phyloP scores from a whole-genome alignment of 164 flowering plant species.

The Akebia trifoliata region DNA sequence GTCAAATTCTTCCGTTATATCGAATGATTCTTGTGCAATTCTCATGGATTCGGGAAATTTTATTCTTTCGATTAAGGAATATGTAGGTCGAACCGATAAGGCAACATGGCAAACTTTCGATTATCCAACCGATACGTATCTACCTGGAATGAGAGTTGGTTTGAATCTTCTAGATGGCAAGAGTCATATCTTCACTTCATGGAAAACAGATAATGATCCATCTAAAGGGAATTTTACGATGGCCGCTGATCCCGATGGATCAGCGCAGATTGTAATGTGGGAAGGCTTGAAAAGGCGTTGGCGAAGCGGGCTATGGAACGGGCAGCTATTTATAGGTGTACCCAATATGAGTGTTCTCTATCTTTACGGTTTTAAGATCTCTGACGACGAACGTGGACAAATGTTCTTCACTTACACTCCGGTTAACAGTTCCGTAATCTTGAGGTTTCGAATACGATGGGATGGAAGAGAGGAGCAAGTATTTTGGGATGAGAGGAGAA shows the following conservation, averaged over 20 bases:
- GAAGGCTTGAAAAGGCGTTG: conserved; percentile 31
- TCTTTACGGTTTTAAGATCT: conserved; percentile 36
- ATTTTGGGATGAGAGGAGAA: conserved; percentile 28
- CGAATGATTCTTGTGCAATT: conserved; percentile 19
- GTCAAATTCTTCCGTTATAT: conserved; percentile 14
- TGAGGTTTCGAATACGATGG: conserved; percentile 32
- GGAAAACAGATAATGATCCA: conserved; percentile 48
- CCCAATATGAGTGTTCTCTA: conserved; percentile 28
- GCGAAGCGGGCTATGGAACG: conserved; percentile 67
- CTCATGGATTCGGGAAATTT: conserved; percentile 41
- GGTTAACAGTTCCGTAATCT: conserved; percentile 16
- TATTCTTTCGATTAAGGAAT: conserved; percentile 15
- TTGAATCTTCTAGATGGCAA: conserved; percentile 23
- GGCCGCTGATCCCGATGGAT: conserved; percentile 39
- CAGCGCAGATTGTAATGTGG: conserved; percentile 54
- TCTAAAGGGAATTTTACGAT: conserved; percentile 38
- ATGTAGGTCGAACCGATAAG: background rate
- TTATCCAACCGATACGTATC: conserved; percentile 44
- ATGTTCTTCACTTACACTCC: conserved; percentile 33
- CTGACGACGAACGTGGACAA: conserved; percentile 18
- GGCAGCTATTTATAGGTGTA: conserved; percentile 33
- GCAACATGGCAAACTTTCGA: conserved; percentile 52
- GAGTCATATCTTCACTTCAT: conserved; percentile 31
- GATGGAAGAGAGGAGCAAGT: conserved; percentile 43
- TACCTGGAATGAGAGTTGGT: conserved; percentile 47